Base-by-base conservation (phyloP, 176 grass and related monocot genomes). In the Oryza meridionalis region DNA sequence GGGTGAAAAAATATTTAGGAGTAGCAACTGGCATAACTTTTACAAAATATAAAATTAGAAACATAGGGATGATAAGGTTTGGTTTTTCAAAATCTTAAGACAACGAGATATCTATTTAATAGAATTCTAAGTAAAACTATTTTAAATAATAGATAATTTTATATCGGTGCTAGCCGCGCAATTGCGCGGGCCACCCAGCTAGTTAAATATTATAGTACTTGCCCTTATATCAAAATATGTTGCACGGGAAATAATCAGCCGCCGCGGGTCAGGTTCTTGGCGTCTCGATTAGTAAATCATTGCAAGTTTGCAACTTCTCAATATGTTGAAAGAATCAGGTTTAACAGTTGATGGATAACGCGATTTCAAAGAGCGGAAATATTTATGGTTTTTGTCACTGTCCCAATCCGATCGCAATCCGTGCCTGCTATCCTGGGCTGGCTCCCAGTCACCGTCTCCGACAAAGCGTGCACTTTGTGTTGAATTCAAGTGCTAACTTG, bases 401-500 rank as follows among this genome's bases (percentile, higher is more conserved):
- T 69, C 81, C 21, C n/a, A 21, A 38, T 80, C 76, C 26, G 24
- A 77, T 82, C 72, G 83, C 78, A 32, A 73, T 78, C 58, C 51
- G 14, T 43, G 53, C 49, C 37, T 79, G 43, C 13, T 35, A 50
- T 71, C 42, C 65, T 50, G 37, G 47, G 70, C 80, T 43, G 68
- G 11, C 81, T 45, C 24, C 58, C 51, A 0, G 45, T 77, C 44
- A 49, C 73, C 73, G 29, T 82, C 83, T 2, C 73, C 83, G 73
- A 82, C 78, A 90, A 70, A 55, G 83, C 83, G 73, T 82, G 83
- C 46, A 58, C 43, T 40, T 31, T 58, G 33, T 29, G 78, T 78
- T 85, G 77, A 81, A 89, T 64, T 76, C 70, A 50, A 13, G 69
- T 26, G 46, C 62, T 33, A 69, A 1, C 46, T 19, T 75, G 74